Evolutionary conservation across 2,329 filamentous ascomycete genomes (phyloP).

Genomic region (Trichoderma simmonsii): DNA sequence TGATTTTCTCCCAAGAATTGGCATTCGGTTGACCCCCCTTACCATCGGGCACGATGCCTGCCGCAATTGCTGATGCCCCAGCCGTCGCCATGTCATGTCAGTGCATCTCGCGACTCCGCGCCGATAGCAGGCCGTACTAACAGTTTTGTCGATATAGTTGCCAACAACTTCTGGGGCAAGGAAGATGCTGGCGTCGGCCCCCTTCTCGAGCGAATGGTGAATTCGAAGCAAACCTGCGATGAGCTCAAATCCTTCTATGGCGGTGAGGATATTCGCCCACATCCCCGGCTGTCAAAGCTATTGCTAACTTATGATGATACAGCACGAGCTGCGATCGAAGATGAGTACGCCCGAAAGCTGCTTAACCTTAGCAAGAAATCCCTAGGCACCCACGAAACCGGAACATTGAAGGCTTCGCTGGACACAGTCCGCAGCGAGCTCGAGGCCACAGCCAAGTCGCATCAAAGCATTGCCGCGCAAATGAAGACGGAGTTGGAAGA

Average conservation of each 20-base stretch:
- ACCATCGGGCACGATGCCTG: slow-evolving; percentile 51
- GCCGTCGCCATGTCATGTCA: slow-evolving; percentile 67
- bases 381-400: slow-evolving; percentile 81
- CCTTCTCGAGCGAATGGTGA: slow-evolving; percentile 89
- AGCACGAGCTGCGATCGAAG: slow-evolving; percentile 91
- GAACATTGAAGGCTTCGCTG: slow-evolving; percentile 77
- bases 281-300: not conserved
- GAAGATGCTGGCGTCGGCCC: slow-evolving; percentile 94
- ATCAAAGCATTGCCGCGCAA: slow-evolving; percentile 83
- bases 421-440: slow-evolving; percentile 87
- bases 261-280: slow-evolving; percentile 47
- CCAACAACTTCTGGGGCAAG: slow-evolving; percentile 99
- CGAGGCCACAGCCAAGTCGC: slow-evolving; percentile 90
- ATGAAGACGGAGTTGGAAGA: slow-evolving; percentile 98
- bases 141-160: slow-evolving; percentile 55
- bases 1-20: not conserved
- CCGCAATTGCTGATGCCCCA: slow-evolving; percentile 58
- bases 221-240: slow-evolving; percentile 90
- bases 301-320: not conserved
- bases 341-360: slow-evolving; percentile 91
- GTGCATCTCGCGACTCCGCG: slow-evolving; percentile 23
- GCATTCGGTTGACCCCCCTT: not conserved
- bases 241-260: slow-evolving; percentile 90
- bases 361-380: slow-evolving; percentile 82
- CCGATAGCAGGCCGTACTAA: slow-evolving; percentile 21